These are phyloP conservation scores for Thielaviopsis punctulata DNA, from an alignment of 2,329 filamentous ascomycete species.

Conservation along the genomic window DNA sequence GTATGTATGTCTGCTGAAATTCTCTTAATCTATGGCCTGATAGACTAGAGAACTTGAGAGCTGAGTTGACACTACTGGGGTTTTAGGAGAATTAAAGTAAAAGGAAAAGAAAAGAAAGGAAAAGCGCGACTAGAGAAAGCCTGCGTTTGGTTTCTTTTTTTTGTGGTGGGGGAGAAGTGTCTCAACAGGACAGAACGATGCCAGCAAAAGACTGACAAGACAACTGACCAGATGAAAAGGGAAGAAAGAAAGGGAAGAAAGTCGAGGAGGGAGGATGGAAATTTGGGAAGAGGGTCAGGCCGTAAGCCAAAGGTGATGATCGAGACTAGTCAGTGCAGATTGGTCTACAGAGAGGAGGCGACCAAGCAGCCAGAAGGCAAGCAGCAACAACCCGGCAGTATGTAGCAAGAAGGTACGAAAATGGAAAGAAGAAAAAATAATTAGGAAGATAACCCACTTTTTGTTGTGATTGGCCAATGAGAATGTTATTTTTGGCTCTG, in stretches of 20 bases:
- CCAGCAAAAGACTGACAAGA: conserved; percentile 13
- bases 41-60: conserved; percentile 10
- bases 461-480: not conserved
- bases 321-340: not conserved
- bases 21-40: conserved; percentile 11
- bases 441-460: not conserved
- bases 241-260: conserved; percentile 7
- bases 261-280: conserved; percentile 11
- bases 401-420: not conserved
- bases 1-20: not conserved
- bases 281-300: not conserved
- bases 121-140: conserved; percentile 8
- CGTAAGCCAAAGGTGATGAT: conserved; percentile 1
- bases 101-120: conserved; percentile 6
- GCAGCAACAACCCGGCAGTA: not conserved
- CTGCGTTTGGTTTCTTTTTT: conserved; percentile 8
- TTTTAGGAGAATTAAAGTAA: not conserved
- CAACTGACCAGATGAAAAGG: conserved; percentile 12
- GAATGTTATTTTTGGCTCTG: not conserved
- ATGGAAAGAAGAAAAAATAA: not conserved
- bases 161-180: conserved; percentile 6
- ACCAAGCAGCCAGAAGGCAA: not conserved
- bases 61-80: not conserved
- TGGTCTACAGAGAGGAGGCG: not conserved
- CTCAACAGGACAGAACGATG: conserved; percentile 13